These are phyloP conservation scores for Ogataea ramenticola DNA, from an alignment of 805 yeast genomes.

Conservation along the genomic window DNA sequence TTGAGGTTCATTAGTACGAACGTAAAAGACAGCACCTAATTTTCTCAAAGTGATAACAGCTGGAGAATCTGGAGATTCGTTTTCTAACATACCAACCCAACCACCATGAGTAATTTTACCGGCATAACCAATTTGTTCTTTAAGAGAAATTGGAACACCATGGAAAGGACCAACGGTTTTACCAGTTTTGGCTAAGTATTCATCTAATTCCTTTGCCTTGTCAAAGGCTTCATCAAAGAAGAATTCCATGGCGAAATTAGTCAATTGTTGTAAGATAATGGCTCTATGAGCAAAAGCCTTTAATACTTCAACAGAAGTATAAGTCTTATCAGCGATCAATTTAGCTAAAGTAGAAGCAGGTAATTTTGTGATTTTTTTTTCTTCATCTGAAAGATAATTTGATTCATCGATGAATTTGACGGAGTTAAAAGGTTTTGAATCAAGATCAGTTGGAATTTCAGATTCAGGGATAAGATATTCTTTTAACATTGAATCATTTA, in stretches of 20 bases:
- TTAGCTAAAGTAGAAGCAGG: constrained; percentile 34
- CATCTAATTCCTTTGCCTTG: constrained; percentile 53
- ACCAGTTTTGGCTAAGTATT: constrained; percentile 39
- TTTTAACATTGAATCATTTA: constrained; percentile 15
- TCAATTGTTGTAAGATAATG: constrained; percentile 54
- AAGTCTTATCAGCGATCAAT: constrained; percentile 38
- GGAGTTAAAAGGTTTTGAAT: constrained; percentile 27
- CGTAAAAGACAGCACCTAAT: constrained; percentile 56
- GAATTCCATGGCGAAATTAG: constrained; percentile 45
- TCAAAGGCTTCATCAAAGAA: constrained; percentile 56
- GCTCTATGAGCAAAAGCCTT: constrained; percentile 63
- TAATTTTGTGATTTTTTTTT: constrained; percentile 35
- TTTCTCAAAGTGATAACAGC: constrained; percentile 40
- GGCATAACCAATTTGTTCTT: constrained; percentile 53
- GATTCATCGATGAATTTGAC: constrained; percentile 27
- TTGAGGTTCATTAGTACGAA: constrained; percentile 65
- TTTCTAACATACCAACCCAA: constrained; percentile 44
- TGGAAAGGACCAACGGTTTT: constrained; percentile 58
- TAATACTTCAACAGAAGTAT: constrained; percentile 44
- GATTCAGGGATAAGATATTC: constrained; percentile 25
- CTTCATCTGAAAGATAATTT: constrained; percentile 25
- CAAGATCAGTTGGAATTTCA: constrained; percentile 28
- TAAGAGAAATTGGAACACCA: constrained; percentile 62
- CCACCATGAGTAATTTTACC: constrained; percentile 55
- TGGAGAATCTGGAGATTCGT: constrained; percentile 38